These are phyloP conservation scores for Gentiana straminea DNA, from an alignment of 257 asterid species.

Conservation along the genomic window DNA sequence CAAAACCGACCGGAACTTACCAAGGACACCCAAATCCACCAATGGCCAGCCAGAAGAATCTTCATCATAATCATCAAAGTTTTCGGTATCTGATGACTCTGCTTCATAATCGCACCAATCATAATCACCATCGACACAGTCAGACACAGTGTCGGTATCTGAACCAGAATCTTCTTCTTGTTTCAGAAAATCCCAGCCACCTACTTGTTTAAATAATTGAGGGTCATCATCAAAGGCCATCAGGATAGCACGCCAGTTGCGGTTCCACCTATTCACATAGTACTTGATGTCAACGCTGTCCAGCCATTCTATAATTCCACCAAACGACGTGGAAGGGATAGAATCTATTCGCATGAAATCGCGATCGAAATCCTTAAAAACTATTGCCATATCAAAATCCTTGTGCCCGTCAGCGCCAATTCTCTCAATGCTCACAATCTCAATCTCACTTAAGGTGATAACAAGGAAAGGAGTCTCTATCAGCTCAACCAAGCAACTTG, in stretches of 20 bases:
- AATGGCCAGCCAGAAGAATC: no score
- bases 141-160: constrained; percentile 58
- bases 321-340: constrained; percentile 53
- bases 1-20: no score
- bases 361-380: constrained; percentile 53
- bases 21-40: no score
- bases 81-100: no score
- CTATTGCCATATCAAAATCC: no score
- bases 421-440: constrained; percentile 63
- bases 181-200: constrained; percentile 82
- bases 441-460: constrained; percentile 50
- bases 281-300: constrained; percentile 68
- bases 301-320: constrained; percentile 69
- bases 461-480: constrained; percentile 38
- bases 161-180: constrained; percentile 66
- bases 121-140: constrained; percentile 46
- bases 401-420: constrained; percentile 42
- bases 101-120: constrained; percentile 8
- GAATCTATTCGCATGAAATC: constrained; percentile 74
- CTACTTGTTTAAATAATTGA: constrained; percentile 50
- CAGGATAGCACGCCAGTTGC: constrained; percentile 64
- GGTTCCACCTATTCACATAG: constrained; percentile 70
- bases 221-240: constrained; percentile 63
- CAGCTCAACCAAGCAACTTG: no score
- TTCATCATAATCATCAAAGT: no score